Evolutionary conservation across 768 basidiomycete genomes (phyloP), one percentile per base, ranked within the genome.

Genomic region (Hebeloma cylindrosporum): DNA sequence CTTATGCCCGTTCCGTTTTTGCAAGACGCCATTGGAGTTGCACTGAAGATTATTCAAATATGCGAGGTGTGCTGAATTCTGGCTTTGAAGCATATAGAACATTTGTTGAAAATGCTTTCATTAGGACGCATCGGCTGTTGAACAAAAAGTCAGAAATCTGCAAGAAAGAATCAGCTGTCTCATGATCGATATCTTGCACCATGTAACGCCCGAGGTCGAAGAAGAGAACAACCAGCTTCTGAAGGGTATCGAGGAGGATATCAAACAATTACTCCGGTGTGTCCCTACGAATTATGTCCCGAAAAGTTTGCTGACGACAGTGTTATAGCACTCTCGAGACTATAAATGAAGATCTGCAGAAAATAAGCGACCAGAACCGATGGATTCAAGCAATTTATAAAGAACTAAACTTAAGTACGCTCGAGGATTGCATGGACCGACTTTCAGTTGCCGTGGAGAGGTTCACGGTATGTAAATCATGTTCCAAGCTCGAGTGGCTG

Each of bases 1-100:
- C 7, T 47, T 7, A 47, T 51, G 43, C 50, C 50, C 10, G 50
- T 47, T 32, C 50, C 44, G 13, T 51, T 47, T 7, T 27, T 51
- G 9, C 32, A 47, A 17, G 36, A 34, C 13, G 45, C 50, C 20
- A 47, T 51, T 29, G 41, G 31, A 29, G 35, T 51, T 16, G 45
- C 50, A 17, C 45, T 47, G 17, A 47, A 42, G 17, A 35, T 51
- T 25, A 46, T 51, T 18, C 25, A 46, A 32, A 35, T 44, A 13
- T 51, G 50, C 21, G 50, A 51, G 45, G 50, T 51, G 23, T n/a
- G 45, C 43, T 5, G 11, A 33, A 31, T 8, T 17, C n/a, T 11
- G 18, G 9, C 28, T 29, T 47, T 20, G 13, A n/a, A 10, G 16
- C 13, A 16, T 28, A 14, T 22, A 25, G 17, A 27, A 36, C 27